Conservation (phyloP, 139 green algal genomes). For the Asterochloris erici region DNA sequence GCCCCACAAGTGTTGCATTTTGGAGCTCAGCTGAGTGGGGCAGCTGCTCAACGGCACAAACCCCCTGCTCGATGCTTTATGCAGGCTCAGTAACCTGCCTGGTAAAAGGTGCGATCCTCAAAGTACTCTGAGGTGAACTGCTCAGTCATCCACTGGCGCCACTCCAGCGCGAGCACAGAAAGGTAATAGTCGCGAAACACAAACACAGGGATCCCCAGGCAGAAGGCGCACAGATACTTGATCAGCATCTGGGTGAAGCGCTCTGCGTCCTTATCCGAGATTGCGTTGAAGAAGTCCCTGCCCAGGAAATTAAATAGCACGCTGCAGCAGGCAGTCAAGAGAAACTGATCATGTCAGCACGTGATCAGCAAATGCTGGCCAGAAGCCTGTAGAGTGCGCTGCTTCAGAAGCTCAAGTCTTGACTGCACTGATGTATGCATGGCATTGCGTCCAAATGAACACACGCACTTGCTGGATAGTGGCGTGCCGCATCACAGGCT, state of each 20-base stretch:
- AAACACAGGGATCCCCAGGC: slow-evolving; percentile 67
- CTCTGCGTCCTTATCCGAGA: slow-evolving; percentile 77
- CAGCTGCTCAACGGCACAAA: too few species aligned
- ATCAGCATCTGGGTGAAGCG: slow-evolving; percentile 81
- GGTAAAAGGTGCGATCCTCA: slow-evolving; percentile 83
- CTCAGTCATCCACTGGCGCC: slow-evolving; percentile 94
- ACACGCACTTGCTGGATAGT: background rate
- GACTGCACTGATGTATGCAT: background rate
- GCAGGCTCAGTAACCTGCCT: slow-evolving; percentile 5
- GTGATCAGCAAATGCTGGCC: background rate
- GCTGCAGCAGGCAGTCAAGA: slow-evolving; percentile 28
- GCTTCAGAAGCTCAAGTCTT: background rate
- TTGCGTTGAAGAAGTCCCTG: slow-evolving; percentile 98
- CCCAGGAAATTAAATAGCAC: slow-evolving; percentile 97
- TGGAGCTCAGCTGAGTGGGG: too few species aligned
- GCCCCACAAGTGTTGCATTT: too few species aligned
- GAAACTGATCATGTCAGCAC: background rate
- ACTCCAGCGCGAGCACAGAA: slow-evolving; percentile 83
- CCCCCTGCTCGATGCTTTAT: too few species aligned
- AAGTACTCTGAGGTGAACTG: slow-evolving; percentile 85
- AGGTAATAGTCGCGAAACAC: slow-evolving; percentile 85
- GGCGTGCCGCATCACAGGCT: background rate
- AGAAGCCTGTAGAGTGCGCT: background rate
- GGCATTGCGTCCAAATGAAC: background rate
- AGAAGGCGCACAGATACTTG: slow-evolving; percentile 61